A percentile compares a stretch with the other conserved stretches of the same genome.
Evolutionary conservation across 1,284 basidiomycete species (phyloP).

Genomic region (Cryptococcus maquisensis): DNA sequence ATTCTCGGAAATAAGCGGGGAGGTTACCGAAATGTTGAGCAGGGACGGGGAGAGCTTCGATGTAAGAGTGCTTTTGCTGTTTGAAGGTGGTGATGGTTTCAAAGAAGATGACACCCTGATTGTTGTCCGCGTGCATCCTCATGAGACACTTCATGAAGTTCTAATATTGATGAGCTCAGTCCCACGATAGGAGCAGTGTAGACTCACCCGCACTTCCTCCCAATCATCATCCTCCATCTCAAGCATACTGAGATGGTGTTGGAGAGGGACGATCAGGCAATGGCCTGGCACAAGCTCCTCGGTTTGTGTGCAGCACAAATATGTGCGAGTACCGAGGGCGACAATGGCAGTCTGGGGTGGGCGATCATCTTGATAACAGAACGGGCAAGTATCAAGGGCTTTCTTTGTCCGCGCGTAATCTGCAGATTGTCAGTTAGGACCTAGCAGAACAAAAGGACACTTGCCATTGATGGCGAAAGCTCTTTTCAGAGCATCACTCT

Average conservation of each 20-base stretch:
- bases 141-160: constrained; percentile 99
- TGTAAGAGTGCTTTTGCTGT: constrained; percentile 82
- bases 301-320: constrained; percentile 77
- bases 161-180: constrained; percentile 49
- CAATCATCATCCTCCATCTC: constrained; percentile 97
- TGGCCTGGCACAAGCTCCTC: constrained; percentile 87
- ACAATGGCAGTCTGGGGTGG: constrained; percentile 79
- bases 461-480: constrained; percentile 92
- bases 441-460: constrained; percentile 23
- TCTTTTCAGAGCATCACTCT: constrained; percentile 89
- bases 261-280: constrained; percentile 90
- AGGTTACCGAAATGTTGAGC: constrained; percentile 77
- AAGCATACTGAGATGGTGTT: constrained; percentile 84
- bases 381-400: constrained; percentile 76
- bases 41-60: constrained; percentile 85
- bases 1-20: constrained; percentile 94
- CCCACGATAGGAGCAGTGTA: neutral
- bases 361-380: constrained; percentile 85
- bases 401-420: constrained; percentile 94
- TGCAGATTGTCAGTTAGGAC: constrained; percentile 35
- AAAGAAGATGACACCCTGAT: constrained; percentile 87
- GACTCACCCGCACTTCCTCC: constrained; percentile 83
- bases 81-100: constrained; percentile 85
- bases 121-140: constrained; percentile 83
- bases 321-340: constrained; percentile 83